Evolutionary conservation across 768 basidiomycete genomes (phyloP).

Genomic region (Russula compacta): DNA sequence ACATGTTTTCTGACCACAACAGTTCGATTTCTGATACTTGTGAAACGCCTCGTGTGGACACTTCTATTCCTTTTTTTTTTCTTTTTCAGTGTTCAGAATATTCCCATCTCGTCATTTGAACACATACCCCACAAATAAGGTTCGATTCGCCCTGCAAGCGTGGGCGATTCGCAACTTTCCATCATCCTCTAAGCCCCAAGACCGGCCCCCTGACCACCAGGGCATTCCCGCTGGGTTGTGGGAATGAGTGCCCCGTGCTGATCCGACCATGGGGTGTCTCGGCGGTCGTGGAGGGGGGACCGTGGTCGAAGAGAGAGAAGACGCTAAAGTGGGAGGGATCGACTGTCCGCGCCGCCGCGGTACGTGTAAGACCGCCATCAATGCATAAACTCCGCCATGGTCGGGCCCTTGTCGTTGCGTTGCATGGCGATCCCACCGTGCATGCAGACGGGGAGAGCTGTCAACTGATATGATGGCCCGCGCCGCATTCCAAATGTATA

Average conservation of each 20-base stretch:
- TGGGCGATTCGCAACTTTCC: background rate
- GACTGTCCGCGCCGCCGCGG: background rate
- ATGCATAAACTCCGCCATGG: background rate
- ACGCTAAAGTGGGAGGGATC: background rate
- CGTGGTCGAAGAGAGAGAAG: background rate
- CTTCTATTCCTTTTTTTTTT: background rate
- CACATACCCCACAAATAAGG: background rate
- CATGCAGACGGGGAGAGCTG: too few species aligned
- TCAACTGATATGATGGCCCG: background rate
- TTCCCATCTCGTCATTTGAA: background rate
- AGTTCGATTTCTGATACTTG: background rate
- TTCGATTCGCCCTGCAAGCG: background rate
- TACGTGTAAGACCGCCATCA: background rate
- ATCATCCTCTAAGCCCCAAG: background rate
- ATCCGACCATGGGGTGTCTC: background rate
- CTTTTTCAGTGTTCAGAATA: background rate
- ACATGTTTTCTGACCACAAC: background rate
- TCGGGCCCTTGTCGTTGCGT: background rate
- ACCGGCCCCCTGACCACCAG: background rate
- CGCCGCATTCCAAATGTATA: background rate
- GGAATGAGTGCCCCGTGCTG: background rate
- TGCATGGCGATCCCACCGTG: background rate
- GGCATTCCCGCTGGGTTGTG: slow-evolving; percentile 3
- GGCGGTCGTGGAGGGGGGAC: background rate
- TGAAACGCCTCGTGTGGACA: background rate